A percentile compares a stretch with the other conserved stretches of the same genome.
Conservation (phyloP, 139 green algal genomes). For the Picocystis salinarum region DNA sequence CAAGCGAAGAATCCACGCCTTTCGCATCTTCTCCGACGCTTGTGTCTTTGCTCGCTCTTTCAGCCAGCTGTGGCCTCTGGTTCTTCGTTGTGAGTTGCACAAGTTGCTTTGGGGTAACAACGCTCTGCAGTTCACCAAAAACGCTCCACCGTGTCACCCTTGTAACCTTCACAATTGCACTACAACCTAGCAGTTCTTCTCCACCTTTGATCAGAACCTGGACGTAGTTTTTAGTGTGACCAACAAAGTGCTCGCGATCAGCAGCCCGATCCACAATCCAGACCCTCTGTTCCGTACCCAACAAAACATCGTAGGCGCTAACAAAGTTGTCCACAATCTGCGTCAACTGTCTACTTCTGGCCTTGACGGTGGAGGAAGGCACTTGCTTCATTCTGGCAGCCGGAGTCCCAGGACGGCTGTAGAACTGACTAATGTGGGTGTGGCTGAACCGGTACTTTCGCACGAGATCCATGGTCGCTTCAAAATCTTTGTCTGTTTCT, state of each 20-base stretch:
- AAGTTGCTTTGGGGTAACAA: too few species aligned
- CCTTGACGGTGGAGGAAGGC: constrained; percentile 21
- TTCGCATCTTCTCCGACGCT: too few species aligned
- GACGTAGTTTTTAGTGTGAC: constrained; percentile 57
- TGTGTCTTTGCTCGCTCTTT: too few species aligned
- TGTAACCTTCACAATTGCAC: not conserved
- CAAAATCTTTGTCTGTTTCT: constrained; percentile 56
- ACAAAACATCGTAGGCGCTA: constrained; percentile 25
- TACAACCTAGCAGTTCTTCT: not conserved
- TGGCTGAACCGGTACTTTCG: constrained; percentile 59
- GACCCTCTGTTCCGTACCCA: constrained; percentile 39
- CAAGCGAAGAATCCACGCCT: too few species aligned
- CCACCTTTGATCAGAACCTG: constrained; percentile 34
- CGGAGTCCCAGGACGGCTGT: constrained; percentile 60
- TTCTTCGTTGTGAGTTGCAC: too few species aligned
- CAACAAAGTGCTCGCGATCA: constrained; percentile 46
- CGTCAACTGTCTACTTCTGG: constrained; percentile 38
- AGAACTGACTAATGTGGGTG: constrained; percentile 82
- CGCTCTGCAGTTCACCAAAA: not conserved
- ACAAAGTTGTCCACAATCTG: constrained; percentile 43
- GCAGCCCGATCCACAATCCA: constrained; percentile 66
- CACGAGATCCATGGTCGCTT: constrained; percentile 55
- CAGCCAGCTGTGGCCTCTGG: too few species aligned
- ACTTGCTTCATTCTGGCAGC: constrained; percentile 68
- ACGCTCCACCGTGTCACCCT: constrained; percentile 1